Evolutionary conservation across 2,329 filamentous ascomycete genomes (phyloP).

Genomic region (Ceratocystiopsis sp.): DNA sequence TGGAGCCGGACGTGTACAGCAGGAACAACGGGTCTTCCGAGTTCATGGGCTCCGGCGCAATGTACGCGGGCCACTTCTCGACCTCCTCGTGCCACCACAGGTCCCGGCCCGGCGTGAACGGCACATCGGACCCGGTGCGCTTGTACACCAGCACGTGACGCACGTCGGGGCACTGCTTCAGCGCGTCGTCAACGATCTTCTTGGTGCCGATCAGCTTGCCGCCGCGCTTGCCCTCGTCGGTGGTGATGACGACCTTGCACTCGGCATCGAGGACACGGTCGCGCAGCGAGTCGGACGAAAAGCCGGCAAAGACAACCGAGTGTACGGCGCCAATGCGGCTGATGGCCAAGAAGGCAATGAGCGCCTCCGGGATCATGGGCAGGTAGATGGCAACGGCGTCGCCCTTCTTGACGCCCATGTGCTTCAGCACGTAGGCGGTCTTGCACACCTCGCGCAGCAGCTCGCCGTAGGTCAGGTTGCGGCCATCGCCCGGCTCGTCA

Average conservation of each 20-base stretch:
- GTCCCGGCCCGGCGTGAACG: constrained; percentile 78
- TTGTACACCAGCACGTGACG: constrained; percentile 79
- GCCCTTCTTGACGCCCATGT: constrained; percentile 92
- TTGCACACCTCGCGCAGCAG: constrained; percentile 82
- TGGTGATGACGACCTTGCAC: constrained; percentile 88
- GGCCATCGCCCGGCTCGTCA: constrained; percentile 74
- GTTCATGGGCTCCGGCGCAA: constrained; percentile 74
- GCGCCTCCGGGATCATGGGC: constrained; percentile 94
- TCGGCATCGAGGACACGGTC: constrained; percentile 86
- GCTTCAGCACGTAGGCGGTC: constrained; percentile 73
- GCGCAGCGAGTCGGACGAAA: constrained; percentile 88
- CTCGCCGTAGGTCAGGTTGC: constrained; percentile 83
- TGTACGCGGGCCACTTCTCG: constrained; percentile 89
- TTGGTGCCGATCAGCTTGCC: constrained; percentile 96
- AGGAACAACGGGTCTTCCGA: constrained; percentile 95
- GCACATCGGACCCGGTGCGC: constrained; percentile 83
- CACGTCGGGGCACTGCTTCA: constrained; percentile 89
- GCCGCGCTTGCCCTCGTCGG: constrained; percentile 93
- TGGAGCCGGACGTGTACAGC: constrained; percentile 94
- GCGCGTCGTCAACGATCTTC: constrained; percentile 95
- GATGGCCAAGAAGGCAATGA: constrained; percentile 83
- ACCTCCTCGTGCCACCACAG: constrained; percentile 98
- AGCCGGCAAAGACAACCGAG: constrained; percentile 95
- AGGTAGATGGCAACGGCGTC: constrained; percentile 95
- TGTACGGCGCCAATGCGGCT: constrained; percentile 86